Evolutionary conservation across 495 filamentous ascomycete genomes (phyloP), one percentile per base, ranked within the genome.

Genomic region (Astrothelium macrocarpum): DNA sequence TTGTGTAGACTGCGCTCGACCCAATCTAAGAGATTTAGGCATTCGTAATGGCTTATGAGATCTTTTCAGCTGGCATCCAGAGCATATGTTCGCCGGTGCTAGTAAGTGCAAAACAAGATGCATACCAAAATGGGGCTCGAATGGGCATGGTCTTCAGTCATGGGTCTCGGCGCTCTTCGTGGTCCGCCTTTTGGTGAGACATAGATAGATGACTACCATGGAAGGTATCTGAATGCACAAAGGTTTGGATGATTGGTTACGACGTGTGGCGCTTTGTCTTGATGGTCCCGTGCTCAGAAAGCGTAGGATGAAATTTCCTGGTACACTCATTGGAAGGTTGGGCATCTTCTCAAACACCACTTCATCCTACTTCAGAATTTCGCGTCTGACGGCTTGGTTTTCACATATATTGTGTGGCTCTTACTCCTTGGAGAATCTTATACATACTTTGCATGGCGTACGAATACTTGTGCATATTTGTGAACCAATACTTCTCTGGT

Each of bases 131-230:
- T 18, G 87, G 90, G 0, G 81, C 84, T 59, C 78, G 88, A 16
- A 86, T 90, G 79, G 90, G 89, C 7, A 91, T 93, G 87, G 79
- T 86, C 25, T 87, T 92, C 63, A 85, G 81, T 90, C 34, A 79
- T 87, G 16, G 84, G 82, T 53, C 82, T 92, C 59, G 88, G 88
- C 0, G 80, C 80, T 26, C 75, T 93, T 25, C 87, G 85, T 26
- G 89, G 89, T 0, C 82, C 87, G 9, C 87, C 90, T 4, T 83
- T 93, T 65, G 87, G 84, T 0, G 90, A 89, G 0, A 81, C 79
- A 2, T 67, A 86, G 61, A 76, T 90, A 4, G 70, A 81, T 68
- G 67, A 66, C 3, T 75, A 74, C 43, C 72, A 76, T 36, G 84
- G 86, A 0, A 64, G 23, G 16, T 62, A 23, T 46, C n/a, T 5